A percentile compares a stretch with the other conserved stretches of the same genome.
phyloP scores from a whole-genome alignment of 805 yeast genomes.

The Saccharomycopsis fermentans region DNA sequence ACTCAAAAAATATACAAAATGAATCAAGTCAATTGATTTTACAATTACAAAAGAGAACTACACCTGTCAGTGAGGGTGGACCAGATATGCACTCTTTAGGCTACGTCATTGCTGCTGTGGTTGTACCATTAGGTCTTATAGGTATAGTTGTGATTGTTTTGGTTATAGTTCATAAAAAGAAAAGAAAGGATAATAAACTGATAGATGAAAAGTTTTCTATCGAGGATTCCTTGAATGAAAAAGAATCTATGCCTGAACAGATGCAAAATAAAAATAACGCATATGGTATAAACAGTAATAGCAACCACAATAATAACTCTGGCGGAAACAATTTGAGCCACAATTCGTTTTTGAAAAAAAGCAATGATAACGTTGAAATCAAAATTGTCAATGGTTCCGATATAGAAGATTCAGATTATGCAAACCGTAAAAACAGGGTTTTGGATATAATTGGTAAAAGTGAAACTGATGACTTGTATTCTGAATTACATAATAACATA shows the following conservation, averaged over 20 bases:
- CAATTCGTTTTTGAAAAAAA: not conserved
- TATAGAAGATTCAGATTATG: not conserved
- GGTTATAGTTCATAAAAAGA: conserved; percentile 2
- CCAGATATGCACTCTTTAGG: conserved; percentile 12
- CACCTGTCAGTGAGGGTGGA: conserved; percentile 15
- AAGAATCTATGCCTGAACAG: not conserved
- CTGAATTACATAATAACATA: conserved; percentile 12
- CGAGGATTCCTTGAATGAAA: not conserved
- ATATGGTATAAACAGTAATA: not conserved
- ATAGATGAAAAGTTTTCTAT: not conserved
- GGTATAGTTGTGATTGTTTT: not conserved
- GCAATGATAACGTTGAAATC: conserved; percentile 10
- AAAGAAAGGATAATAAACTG: conserved; percentile 3
- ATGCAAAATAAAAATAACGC: not conserved
- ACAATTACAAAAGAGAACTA: not conserved
- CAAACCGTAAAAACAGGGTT: conserved; percentile 12
- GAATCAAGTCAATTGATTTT: not conserved
- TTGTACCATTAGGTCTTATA: conserved; percentile 14
- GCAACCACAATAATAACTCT: not conserved
- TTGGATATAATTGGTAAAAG: conserved; percentile 11
- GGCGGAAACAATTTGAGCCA: not conserved
- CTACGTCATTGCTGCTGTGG: conserved; percentile 16
- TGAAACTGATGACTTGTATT: conserved; percentile 5
- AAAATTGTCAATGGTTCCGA: conserved; percentile 8
- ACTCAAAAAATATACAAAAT: not conserved